Conservation (phyloP, 345 rosid species). For the Rhodomyrtus tomentosa region DNA sequence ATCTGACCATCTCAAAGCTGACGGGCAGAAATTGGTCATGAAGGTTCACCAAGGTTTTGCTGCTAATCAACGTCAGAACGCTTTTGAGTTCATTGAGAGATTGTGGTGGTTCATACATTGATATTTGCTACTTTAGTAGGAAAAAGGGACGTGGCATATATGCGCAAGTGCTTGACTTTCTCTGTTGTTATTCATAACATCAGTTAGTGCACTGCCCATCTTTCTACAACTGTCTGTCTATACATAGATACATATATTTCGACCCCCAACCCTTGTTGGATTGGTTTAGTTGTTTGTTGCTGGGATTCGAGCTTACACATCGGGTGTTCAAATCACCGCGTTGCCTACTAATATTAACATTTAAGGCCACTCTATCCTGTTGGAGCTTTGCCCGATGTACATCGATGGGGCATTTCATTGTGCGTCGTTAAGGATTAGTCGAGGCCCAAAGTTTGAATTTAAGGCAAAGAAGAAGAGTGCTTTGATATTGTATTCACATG, state of each 20-base stretch:
- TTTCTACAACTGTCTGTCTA: background rate
- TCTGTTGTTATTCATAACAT: background rate
- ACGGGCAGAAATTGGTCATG: conserved; percentile 26
- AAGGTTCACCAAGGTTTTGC: conserved; percentile 14
- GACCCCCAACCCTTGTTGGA: background rate
- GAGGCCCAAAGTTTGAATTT: background rate
- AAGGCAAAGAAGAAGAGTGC: background rate
- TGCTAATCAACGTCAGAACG: background rate
- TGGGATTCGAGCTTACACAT: background rate
- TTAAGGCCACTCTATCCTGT: background rate
- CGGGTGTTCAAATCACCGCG: background rate
- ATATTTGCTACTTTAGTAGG: background rate
- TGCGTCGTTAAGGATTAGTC: background rate
- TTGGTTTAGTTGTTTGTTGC: background rate
- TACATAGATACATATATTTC: background rate
- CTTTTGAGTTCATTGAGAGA: background rate
- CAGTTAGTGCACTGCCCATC: background rate
- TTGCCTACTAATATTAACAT: background rate
- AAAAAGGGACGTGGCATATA: background rate
- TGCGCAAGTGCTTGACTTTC: background rate
- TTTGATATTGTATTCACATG: background rate
- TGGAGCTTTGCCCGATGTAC: background rate
- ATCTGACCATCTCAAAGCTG: conserved; percentile 55
- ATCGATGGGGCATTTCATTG: background rate
- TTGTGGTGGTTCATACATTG: background rate